These are phyloP conservation scores for Diplodia scrobiculata DNA, from an alignment of 2,329 filamentous ascomycete genomes.

Conservation along the genomic window DNA sequence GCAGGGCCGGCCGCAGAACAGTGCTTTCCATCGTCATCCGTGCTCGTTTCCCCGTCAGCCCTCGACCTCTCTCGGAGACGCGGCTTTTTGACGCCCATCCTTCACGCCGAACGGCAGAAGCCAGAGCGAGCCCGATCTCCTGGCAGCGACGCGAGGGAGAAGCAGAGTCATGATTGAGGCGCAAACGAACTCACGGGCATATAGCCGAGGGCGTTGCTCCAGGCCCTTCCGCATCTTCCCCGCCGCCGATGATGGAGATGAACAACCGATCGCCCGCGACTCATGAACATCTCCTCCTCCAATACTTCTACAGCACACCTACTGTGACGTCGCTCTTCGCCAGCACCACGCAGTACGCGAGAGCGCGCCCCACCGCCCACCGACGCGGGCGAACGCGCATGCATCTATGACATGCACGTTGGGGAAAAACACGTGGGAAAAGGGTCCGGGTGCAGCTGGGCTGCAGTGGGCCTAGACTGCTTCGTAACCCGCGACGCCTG, in stretches of 20 bases:
- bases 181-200: neutral
- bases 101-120: constrained; percentile 4
- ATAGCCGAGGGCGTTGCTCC: neutral
- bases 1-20: constrained; percentile 10
- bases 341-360: neutral
- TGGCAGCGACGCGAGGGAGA: no score
- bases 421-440: neutral
- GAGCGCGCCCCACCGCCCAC: neutral
- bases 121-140: neutral
- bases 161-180: constrained; percentile 1
- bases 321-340: neutral
- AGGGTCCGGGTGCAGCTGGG: neutral
- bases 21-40: constrained; percentile 6
- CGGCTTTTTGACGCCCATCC: constrained; percentile 5
- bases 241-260: neutral
- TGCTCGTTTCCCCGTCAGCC: neutral
- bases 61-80: neutral
- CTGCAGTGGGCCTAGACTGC: neutral
- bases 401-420: neutral
- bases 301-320: neutral
- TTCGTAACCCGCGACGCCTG: neutral
- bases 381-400: neutral
- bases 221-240: neutral
- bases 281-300: neutral
- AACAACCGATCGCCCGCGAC: neutral